Evolutionary conservation across 139 green algal species (phyloP), one percentile per base, ranked within the genome.

Genomic region (Chlamydomonas incerta): DNA sequence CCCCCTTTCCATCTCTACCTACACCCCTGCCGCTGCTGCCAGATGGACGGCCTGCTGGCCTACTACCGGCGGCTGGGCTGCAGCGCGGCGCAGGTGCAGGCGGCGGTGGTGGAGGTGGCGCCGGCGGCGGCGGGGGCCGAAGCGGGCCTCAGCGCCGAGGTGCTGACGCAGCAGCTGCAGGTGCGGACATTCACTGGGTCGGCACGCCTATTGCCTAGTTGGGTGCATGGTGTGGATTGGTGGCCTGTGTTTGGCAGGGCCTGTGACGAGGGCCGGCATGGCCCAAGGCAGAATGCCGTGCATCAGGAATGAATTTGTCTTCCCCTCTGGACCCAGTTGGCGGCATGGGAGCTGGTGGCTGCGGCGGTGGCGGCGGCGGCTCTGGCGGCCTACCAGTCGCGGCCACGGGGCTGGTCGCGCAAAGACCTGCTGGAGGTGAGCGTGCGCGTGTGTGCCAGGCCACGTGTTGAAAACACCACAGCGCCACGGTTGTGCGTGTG

Each of bases 391-490:
- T 81, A 68, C 18, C 58, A 81, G 71, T 28, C 58, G 3, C 81
- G 81, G 41, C 81, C 82, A 28, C 72, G 50, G 13, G 83, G 83
- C 74, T 79, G 73, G 83, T 60, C 63, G 21, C 83, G 73, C 18
- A 21, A 52, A 23, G 73, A 83, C 65, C 77, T 89, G 29, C 63
- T 86, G 21, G 81, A 93, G 87, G 90, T 92, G n/a, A 28, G 67
- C 33, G 23, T 8, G 41, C 41, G 41, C 41, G 8, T 50, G 41
- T n/a, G n/a, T n/a, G n/a, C n/a, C n/a, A n/a, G n/a, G n/a, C n/a
- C n/a, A n/a, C n/a, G n/a, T n/a, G n/a, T n/a, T n/a, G n/a, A n/a
- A n/a, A n/a, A n/a, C n/a, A n/a, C n/a, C n/a, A n/a, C n/a, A n/a
- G n/a, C n/a, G n/a, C n/a, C n/a, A n/a, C n/a, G n/a, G n/a, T n/a